Base-by-base conservation (phyloP, 805 yeast species). In the Lipomyces spencermartinsiae region DNA sequence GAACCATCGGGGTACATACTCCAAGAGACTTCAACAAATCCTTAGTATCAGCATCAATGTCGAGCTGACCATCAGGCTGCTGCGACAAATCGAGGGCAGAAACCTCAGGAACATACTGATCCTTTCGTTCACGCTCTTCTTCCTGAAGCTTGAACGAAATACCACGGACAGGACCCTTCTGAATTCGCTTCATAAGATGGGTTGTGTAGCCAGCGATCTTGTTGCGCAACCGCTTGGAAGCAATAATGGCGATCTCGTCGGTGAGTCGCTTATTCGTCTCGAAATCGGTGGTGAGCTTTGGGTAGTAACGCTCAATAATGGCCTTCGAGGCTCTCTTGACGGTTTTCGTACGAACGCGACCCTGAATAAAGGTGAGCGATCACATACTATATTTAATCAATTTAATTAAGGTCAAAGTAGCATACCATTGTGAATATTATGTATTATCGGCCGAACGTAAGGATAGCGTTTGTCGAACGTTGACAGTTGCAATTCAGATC, bases 171-270 rank as follows among this genome's bases (percentile, higher is more conserved):
- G 99, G 99, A 83, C 99, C 99, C 89, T 94, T 95, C 87, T 96
- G 98, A 83, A 95, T 95, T 89, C 99, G 93, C 89, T 92, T 95
- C 99, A 95, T 96, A 85, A 95, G 90, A 86, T 95, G 99, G 82
- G 99, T 95, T 85, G 99, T 95, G 97, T 94, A 95, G 84, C 99
- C 99, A 83, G 99, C 99, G 81, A 95, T 96, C 92, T 95, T 95
- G 95, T 95, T 95, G 89, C 99, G 95, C 85, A 95, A 91, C 87
- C 99, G 92, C 91, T 95, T 95, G 81, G 99, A 92, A 85, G 94
- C 98, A 83, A 95, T 96, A 84, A 91, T 93, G 78, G 99, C 99
- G 80, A 95, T 93, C 86, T 96, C 97, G 80, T 92, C 90, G 80
- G 97, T 90, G 83, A 96, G 89, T 88, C 99, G 94, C 90, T 95